Conservation (phyloP, 805 yeast genomes). For the Candida montana region DNA sequence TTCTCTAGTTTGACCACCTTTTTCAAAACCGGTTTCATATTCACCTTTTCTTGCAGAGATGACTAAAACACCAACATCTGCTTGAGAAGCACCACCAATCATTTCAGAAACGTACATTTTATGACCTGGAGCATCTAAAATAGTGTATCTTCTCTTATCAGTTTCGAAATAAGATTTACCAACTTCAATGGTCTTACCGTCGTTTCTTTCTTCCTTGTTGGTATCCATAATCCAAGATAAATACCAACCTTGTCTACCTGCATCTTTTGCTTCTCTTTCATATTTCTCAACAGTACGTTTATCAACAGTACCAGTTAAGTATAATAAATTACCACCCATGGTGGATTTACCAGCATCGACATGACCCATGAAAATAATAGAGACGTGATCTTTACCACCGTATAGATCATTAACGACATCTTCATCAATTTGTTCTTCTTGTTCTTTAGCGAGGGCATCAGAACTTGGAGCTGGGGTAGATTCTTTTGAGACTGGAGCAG, state of each 20-base stretch:
- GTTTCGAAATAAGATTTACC: conserved; percentile 98
- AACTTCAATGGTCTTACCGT: conserved; percentile 98
- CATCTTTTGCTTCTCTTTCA: conserved; percentile 97
- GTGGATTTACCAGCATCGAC: conserved; percentile 99
- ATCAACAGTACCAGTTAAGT: conserved; percentile 93
- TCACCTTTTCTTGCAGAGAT: conserved; percentile 99
- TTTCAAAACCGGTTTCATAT: conserved; percentile 98
- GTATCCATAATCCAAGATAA: conserved; percentile 99
- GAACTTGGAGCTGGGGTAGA: conserved; percentile 18
- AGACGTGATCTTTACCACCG: conserved; percentile 96
- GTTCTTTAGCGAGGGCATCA: conserved; percentile 56
- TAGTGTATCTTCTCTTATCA: conserved; percentile 95
- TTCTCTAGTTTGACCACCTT: conserved; percentile 98
- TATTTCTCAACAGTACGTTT: conserved; percentile 98
- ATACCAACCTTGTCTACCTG: conserved; percentile 99
- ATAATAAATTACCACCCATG: conserved; percentile 97
- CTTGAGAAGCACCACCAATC: conserved; percentile 99
- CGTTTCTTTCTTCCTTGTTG: conserved; percentile 96
- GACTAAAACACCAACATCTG: conserved; percentile 96
- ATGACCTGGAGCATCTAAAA: conserved; percentile 99
- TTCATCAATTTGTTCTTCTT: conserved; percentile 79
- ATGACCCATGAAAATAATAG: conserved; percentile 98
- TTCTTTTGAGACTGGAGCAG: conserved; percentile 17
- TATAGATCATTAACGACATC: conserved; percentile 88
- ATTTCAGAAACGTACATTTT: conserved; percentile 97